Percentiles rank a stretch among this genome's conserved stretches.
phyloP scores from a whole-genome alignment of 352 stramenopile genomes.

The Phytophthora lateralis region DNA sequence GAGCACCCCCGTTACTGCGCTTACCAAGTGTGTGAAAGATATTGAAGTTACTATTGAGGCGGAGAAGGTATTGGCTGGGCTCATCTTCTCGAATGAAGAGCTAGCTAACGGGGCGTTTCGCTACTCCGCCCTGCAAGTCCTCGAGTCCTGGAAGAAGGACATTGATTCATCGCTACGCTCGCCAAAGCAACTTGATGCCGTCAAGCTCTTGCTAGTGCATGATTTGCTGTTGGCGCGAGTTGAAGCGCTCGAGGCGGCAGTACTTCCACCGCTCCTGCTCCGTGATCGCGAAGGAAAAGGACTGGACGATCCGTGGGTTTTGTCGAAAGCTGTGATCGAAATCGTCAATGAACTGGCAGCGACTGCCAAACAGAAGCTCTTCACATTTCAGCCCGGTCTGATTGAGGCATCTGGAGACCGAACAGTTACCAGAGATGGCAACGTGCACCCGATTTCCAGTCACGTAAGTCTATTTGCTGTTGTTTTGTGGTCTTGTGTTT shows the following conservation, averaged over 20 bases:
- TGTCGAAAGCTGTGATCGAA: conserved; percentile 49
- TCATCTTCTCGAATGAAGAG: conserved; percentile 69
- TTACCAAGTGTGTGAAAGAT: conserved; percentile 48
- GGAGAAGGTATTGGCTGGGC: conserved; percentile 56
- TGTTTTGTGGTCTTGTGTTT: not conserved
- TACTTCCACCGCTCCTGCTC: conserved; percentile 65
- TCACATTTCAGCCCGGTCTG: conserved; percentile 68
- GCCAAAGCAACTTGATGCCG: conserved; percentile 37
- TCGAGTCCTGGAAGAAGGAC: conserved; percentile 62
- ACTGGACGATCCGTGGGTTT: conserved; percentile 69
- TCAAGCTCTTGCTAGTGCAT: conserved; percentile 68
- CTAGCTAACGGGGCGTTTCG: conserved; percentile 68
- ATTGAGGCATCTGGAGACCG: conserved; percentile 52
- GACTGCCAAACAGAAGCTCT: conserved; percentile 63
- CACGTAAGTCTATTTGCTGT: conserved; percentile 44
- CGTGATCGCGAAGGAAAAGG: conserved; percentile 65
- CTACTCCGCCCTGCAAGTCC: conserved; percentile 48
- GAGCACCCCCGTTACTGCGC: conserved; percentile 32
- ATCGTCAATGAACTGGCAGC: conserved; percentile 51
- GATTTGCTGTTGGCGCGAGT: conserved; percentile 46
- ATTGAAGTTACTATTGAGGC: conserved; percentile 61
- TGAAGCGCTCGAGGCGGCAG: conserved; percentile 41
- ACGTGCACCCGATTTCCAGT: conserved; percentile 79
- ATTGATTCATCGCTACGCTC: conserved; percentile 32
- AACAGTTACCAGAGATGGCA: conserved; percentile 69